Evolutionary conservation across 2,329 filamentous ascomycete genomes (phyloP).

Genomic region (Niveomyces coronatus): DNA sequence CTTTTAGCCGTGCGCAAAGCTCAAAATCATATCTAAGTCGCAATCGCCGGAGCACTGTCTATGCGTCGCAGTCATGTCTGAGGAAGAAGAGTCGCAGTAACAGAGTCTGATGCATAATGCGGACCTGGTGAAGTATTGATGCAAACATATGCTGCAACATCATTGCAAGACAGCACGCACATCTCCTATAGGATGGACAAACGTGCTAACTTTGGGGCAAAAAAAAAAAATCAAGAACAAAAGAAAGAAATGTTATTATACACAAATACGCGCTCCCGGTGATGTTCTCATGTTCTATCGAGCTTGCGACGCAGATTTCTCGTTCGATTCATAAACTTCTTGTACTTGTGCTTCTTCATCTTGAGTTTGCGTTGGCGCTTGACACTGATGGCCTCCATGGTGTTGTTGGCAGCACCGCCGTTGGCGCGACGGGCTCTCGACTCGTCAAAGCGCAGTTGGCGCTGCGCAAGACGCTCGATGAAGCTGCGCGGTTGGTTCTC

Average conservation of each 20-base stretch:
- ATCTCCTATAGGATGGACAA: no score
- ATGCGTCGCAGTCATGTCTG: no score
- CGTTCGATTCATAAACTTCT: slow-evolving; percentile 95
- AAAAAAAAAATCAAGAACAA: slow-evolving; percentile 4
- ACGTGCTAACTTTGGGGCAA: slow-evolving; percentile 5
- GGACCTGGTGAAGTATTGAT: neutral
- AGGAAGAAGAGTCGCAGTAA: no score
- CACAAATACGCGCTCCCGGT: neutral
- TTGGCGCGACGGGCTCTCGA: slow-evolving; percentile 34
- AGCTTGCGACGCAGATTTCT: slow-evolving; percentile 80
- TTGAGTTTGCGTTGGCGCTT: slow-evolving; percentile 86
- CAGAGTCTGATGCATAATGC: no score
- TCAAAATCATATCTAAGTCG: no score
- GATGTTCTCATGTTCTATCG: slow-evolving; percentile 45
- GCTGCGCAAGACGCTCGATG: slow-evolving; percentile 58
- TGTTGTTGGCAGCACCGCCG: neutral
- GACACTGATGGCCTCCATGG: slow-evolving; percentile 78
- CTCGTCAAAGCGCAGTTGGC: slow-evolving; percentile 51
- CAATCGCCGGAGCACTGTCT: no score
- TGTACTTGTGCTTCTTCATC: slow-evolving; percentile 99
- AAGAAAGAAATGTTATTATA: slow-evolving; percentile 9
- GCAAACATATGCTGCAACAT: neutral
- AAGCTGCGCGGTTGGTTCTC: slow-evolving; percentile 45
- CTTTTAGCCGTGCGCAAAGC: no score
- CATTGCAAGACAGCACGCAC: slow-evolving; percentile 4